Evolutionary conservation across 2,329 filamentous ascomycete genomes (phyloP).

Genomic region (Xylaria sp.): DNA sequence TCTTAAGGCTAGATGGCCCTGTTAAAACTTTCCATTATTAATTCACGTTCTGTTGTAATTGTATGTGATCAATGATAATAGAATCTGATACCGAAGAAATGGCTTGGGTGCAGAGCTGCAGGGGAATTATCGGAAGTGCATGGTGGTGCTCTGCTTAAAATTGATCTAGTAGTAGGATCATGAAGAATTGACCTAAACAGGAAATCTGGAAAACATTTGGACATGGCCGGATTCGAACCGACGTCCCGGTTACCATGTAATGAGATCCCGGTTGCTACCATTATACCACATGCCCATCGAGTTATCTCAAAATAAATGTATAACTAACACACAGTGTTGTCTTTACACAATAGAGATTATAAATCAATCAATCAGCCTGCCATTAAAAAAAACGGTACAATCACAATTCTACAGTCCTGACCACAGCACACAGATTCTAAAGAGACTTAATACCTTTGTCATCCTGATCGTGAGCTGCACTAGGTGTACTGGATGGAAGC

Average conservation of each 20-base stretch:
- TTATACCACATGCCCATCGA: constrained; percentile 19
- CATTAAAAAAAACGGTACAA: constrained; percentile 15
- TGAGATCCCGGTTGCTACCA: constrained; percentile 25
- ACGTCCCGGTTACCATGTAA: constrained; percentile 20
- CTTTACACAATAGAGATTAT: constrained; percentile 7
- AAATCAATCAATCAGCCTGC: constrained; percentile 1
- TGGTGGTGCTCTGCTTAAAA: too few relatives aligned
- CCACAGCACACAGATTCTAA: constrained; percentile 19
- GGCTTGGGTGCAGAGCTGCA: constrained; percentile 2
- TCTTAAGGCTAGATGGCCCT: too few relatives aligned
- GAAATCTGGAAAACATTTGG: constrained; percentile 21
- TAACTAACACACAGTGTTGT: constrained; percentile 1
- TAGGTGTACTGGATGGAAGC: neutral
- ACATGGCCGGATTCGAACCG: constrained; percentile 25
- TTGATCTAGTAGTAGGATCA: constrained; percentile 4
- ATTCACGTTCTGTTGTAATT: constrained; percentile 12
- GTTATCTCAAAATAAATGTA: constrained; percentile 9
- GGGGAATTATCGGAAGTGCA: too few relatives aligned
- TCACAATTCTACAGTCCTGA: constrained; percentile 21
- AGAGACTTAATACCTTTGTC: constrained; percentile 15
- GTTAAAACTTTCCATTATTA: neutral
- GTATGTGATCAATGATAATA: constrained; percentile 11
- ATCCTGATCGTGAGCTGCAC: neutral
- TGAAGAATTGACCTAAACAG: constrained; percentile 23
- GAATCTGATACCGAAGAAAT: constrained; percentile 13